Evolutionary conservation across 148 eudicot species (phyloP), one percentile per base, ranked within the genome.

Genomic region (Fagopyrum homotropicum): DNA sequence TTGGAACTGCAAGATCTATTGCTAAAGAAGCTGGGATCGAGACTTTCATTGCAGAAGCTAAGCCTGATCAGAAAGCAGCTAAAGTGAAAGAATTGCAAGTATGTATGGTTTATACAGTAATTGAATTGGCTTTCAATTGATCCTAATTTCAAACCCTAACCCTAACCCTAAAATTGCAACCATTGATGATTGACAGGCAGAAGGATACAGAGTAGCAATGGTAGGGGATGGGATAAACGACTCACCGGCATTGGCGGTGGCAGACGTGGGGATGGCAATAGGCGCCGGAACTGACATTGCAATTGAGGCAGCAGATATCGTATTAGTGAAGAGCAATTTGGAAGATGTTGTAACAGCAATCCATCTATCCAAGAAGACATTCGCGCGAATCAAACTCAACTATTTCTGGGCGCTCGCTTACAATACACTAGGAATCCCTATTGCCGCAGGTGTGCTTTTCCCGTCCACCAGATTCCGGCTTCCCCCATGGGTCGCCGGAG

Each of bases 251-350:
- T 86, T 96, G 0, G 98, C 88, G 19, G 97, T 91, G 6, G 99
- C 99, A 2, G 94, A 96, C 77, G 97, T 92, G n/a, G 99, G 99
- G 46, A 89, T 96, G 91, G 99, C 99, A 19, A 92, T 96, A 0
- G 99, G 99, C 4, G 99, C 98, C 0, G 99, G 99, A 9, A 92
- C 98, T 30, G 99, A 96, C 83, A 89, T 96, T 16, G 99, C 99
- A 7, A 96, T 96, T 3, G 99, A 96, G 77, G 99, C 98, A 69
- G 99, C 99, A 5, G 99, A 96, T 73, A 88, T 96, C 4, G 97
- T 96, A 26, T 88, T 96, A 2, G 90, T 96, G 97, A 90, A 81
- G 73, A 90, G 93, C 82, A 88, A 86, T 80, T 80, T 96, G 75
- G 98, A 92, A 72, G 99, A 96, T 52, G 98, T 96, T 15, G 88